A percentile compares a stretch with the other conserved stretches of the same genome.
Evolutionary conservation across 352 stramenopile genomes (phyloP).

Genomic region (Aphanomyces euteiches): DNA sequence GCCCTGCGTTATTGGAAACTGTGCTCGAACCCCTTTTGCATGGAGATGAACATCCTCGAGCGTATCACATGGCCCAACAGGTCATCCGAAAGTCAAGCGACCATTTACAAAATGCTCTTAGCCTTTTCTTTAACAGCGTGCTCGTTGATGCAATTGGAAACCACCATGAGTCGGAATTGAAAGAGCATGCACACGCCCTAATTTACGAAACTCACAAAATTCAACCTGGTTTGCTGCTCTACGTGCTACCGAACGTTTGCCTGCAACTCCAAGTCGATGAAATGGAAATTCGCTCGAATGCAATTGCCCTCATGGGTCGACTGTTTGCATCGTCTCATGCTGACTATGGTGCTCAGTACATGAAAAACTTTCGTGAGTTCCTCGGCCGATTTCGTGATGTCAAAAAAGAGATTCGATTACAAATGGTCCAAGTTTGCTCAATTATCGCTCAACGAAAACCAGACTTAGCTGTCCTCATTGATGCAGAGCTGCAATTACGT

Average conservation of each 20-base stretch:
- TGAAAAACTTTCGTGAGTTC: constrained; percentile 84
- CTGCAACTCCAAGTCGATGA: constrained; percentile 84
- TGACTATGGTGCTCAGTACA: constrained; percentile 69
- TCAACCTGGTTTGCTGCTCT: constrained; percentile 63
- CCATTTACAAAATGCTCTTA: constrained; percentile 57
- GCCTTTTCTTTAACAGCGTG: constrained; percentile 78
- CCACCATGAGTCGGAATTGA: constrained; percentile 49
- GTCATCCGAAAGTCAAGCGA: constrained; percentile 73
- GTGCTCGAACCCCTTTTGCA: constrained; percentile 53
- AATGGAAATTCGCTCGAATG: constrained; percentile 70
- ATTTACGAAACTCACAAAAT: constrained; percentile 83
- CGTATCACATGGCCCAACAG: constrained; percentile 62
- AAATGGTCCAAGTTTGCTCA: constrained; percentile 72
- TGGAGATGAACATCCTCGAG: constrained; percentile 27
- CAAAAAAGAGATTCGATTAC: constrained; percentile 80
- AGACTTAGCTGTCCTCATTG: constrained; percentile 52
- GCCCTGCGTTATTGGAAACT: constrained; percentile 32
- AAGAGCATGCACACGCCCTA: constrained; percentile 77
- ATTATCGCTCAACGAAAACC: constrained; percentile 71
- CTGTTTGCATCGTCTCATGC: constrained; percentile 73
- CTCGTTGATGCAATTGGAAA: constrained; percentile 50
- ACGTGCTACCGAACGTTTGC: constrained; percentile 83
- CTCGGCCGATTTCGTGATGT: constrained; percentile 79
- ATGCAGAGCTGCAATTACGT: constrained; percentile 68
- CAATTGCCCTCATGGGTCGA: constrained; percentile 67